Conservation (phyloP, 208 protist genomes). For the Vickermania spadyakhi region DNA sequence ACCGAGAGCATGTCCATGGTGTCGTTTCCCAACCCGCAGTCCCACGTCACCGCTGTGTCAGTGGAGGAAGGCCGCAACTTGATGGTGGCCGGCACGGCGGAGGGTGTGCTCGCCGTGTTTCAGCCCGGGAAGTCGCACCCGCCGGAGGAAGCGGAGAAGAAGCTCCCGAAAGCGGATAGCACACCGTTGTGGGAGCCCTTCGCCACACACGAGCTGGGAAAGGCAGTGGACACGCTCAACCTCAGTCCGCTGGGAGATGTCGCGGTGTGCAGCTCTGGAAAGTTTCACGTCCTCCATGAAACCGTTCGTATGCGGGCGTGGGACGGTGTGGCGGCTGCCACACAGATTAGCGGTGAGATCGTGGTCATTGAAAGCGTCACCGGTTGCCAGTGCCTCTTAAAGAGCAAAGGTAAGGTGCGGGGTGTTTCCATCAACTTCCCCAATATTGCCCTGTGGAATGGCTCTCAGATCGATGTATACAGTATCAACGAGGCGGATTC, state of each 20-base stretch:
- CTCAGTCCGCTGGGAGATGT: constrained; percentile 53
- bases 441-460: constrained; percentile 84
- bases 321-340: constrained; percentile 72
- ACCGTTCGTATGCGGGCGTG: constrained; percentile 75
- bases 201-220: constrained; percentile 55
- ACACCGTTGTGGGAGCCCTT: constrained; percentile 52
- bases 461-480: constrained; percentile 81
- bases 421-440: constrained; percentile 79
- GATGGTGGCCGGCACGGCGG: constrained; percentile 46
- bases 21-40: constrained; percentile 28
- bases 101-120: constrained; percentile 63
- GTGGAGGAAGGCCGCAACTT: constrained; percentile 23
- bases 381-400: constrained; percentile 74
- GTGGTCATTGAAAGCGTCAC: constrained; percentile 82
- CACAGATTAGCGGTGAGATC: constrained; percentile 80
- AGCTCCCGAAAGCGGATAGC: background rate
- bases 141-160: background rate
- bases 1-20: constrained; percentile 69
- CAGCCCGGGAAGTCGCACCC: constrained; percentile 9
- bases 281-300: constrained; percentile 79
- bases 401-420: constrained; percentile 57
- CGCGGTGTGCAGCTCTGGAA: constrained; percentile 34
- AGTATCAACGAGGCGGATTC: constrained; percentile 80
- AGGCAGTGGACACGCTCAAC: constrained; percentile 45
- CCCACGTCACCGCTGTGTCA: constrained; percentile 48